These are phyloP conservation scores for Mycena capillaripes DNA, from an alignment of 768 basidiomycete genomes.

Conservation along the genomic window DNA sequence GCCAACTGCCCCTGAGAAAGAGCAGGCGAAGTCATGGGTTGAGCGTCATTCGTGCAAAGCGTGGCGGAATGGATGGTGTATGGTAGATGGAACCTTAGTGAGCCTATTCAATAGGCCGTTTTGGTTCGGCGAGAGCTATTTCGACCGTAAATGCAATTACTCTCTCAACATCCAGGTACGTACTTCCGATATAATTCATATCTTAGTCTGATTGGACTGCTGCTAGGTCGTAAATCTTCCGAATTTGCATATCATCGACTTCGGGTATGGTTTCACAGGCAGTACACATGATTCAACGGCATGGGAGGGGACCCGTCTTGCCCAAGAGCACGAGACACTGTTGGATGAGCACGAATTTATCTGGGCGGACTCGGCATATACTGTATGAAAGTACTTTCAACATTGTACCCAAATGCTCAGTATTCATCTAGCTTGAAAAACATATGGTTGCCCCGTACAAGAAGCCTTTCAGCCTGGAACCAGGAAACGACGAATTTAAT, in stretches of 20 bases:
- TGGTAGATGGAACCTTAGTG: slow-evolving; percentile 57
- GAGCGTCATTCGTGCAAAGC: slow-evolving; percentile 43
- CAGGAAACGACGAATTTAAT: not conserved
- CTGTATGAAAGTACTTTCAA: too few species aligned
- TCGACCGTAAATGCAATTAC: slow-evolving; percentile 54
- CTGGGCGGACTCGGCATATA: too few species aligned
- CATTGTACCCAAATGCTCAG: too few species aligned
- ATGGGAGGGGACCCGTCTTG: slow-evolving; percentile 30
- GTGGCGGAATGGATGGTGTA: slow-evolving; percentile 53
- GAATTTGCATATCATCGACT: slow-evolving; percentile 52
- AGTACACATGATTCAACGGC: slow-evolving; percentile 53
- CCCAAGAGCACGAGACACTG: not conserved
- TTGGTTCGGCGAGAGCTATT: slow-evolving; percentile 52
- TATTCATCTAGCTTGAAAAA: too few species aligned
- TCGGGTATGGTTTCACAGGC: slow-evolving; percentile 48
- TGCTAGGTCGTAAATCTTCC: slow-evolving; percentile 42
- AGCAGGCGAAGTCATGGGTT: slow-evolving; percentile 54
- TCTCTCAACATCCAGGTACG: slow-evolving; percentile 52
- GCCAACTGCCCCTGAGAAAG: slow-evolving; percentile 50
- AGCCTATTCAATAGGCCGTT: slow-evolving; percentile 46
- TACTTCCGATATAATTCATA: too few species aligned
- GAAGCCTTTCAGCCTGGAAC: too few species aligned
- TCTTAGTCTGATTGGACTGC: too few species aligned
- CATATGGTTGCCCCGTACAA: not conserved
- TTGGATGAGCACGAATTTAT: not conserved